Evolutionary conservation across 768 basidiomycete species (phyloP).

Genomic region (Hypholoma fasciculare): DNA sequence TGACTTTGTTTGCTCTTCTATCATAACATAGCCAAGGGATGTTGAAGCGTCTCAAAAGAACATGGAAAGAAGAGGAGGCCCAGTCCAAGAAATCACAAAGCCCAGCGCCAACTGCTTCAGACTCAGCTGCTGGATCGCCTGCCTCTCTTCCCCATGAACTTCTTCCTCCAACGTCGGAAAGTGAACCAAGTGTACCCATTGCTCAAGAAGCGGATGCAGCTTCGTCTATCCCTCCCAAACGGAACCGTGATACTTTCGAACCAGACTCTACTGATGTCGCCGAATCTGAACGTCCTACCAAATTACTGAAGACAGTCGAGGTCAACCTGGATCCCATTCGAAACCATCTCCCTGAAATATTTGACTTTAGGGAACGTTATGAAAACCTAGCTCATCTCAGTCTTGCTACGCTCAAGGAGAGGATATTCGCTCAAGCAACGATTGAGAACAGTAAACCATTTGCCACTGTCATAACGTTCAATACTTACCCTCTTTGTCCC

Average conservation of each 20-base stretch:
- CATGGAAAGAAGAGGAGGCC: slow-evolving; percentile 40
- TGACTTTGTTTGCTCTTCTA: neutral
- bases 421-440: slow-evolving; percentile 31
- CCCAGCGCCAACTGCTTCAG: slow-evolving; percentile 10
- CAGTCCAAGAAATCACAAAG: slow-evolving; percentile 15
- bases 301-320: slow-evolving; percentile 18
- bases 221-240: slow-evolving; percentile 9
- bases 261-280: slow-evolving; percentile 11
- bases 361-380: slow-evolving; percentile 23
- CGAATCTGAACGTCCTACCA: slow-evolving; percentile 20
- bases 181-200: neutral
- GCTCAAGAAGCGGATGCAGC: neutral
- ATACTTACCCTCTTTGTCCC: neutral
- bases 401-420: slow-evolving; percentile 20
- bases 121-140: neutral
- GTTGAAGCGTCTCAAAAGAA: slow-evolving; percentile 52
- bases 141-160: neutral
- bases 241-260: slow-evolving; percentile 20
- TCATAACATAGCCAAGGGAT: slow-evolving; percentile 23
- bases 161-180: neutral
- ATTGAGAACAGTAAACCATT: slow-evolving; percentile 35
- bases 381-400: slow-evolving; percentile 15
- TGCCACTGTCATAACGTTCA: neutral
- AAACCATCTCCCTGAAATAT: slow-evolving; percentile 34
- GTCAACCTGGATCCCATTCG: slow-evolving; percentile 28